phyloP scores from a whole-genome alignment of 768 basidiomycete genomes.

The Pulveroboletus ravenelii region DNA sequence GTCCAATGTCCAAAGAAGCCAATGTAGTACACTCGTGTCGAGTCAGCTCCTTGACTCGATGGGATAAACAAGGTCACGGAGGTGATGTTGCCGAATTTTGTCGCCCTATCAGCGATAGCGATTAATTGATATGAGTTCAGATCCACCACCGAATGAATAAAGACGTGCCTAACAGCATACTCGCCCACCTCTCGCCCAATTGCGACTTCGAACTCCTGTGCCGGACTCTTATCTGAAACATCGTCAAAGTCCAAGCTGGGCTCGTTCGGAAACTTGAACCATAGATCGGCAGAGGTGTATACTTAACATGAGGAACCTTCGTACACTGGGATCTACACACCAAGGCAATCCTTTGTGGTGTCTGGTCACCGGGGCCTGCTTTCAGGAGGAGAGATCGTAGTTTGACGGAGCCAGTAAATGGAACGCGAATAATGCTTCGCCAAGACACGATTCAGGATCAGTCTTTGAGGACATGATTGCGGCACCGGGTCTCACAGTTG shows the following conservation, averaged over 20 bases:
- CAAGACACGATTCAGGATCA: slow-evolving; percentile 4
- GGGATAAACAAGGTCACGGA: slow-evolving; percentile 83
- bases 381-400: slow-evolving; percentile 80
- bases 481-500: slow-evolving; percentile 57
- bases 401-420: slow-evolving; percentile 85
- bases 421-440: slow-evolving; percentile 74
- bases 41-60: slow-evolving; percentile 72
- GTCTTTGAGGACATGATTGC: neutral
- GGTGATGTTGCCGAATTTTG: slow-evolving; percentile 81
- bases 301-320: neutral
- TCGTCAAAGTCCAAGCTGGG: slow-evolving; percentile 82
- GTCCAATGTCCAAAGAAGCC: slow-evolving; percentile 82
- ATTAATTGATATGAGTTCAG: neutral
- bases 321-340: slow-evolving; percentile 39
- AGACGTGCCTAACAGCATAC: slow-evolving; percentile 71
- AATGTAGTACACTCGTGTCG: slow-evolving; percentile 73
- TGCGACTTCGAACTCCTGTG: slow-evolving; percentile 70
- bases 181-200: slow-evolving; percentile 76
- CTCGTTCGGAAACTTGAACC: slow-evolving; percentile 69
- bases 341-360: slow-evolving; percentile 65
- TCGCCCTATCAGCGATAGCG: slow-evolving; percentile 46
- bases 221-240: slow-evolving; percentile 51
- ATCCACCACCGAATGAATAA: neutral
- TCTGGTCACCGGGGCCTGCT: slow-evolving; percentile 74
- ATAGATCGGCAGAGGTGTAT: neutral